Percentiles rank a stretch among this genome's conserved stretches.
Evolutionary conservation across 306 rosid genomes (phyloP).

Genomic region (Prosopis cineraria): DNA sequence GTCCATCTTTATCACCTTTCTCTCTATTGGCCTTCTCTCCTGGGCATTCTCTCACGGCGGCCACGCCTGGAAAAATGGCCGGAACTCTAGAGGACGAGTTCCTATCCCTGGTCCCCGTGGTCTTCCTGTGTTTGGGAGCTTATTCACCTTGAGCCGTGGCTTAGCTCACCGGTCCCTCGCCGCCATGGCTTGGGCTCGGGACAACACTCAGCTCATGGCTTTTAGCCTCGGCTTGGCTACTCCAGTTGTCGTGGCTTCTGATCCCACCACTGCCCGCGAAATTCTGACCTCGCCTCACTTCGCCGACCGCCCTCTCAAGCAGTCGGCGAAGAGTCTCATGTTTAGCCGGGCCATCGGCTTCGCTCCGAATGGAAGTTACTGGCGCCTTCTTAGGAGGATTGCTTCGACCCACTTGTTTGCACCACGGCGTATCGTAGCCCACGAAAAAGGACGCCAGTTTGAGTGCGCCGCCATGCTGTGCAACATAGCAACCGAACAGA

Average conservation of each 20-base stretch:
- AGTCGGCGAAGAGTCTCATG: conserved; percentile 54
- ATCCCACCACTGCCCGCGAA: conserved; percentile 48
- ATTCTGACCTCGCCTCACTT: conserved; percentile 51
- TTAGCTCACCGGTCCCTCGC: conserved; percentile 58
- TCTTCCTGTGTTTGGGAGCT: conserved; percentile 49
- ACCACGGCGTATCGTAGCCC: conserved; percentile 50
- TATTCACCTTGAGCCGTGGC: conserved; percentile 46
- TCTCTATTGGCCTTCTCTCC: conserved; percentile 28
- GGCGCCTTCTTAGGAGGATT: conserved; percentile 54
- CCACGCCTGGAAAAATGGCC: conserved; percentile 55
- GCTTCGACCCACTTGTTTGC: conserved; percentile 60
- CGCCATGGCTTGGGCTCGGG: conserved; percentile 39
- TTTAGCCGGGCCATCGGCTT: conserved; percentile 65
- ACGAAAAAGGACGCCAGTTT: conserved; percentile 43
- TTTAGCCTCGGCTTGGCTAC: conserved; percentile 56
- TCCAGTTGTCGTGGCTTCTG: conserved; percentile 53
- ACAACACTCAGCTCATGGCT: conserved; percentile 49
- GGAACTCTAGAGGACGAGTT: conserved; percentile 34
- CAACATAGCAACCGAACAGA: conserved; percentile 36
- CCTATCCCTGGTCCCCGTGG: conserved; percentile 50
- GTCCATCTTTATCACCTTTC: not conserved
- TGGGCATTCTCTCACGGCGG: conserved; percentile 54
- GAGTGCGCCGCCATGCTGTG: conserved; percentile 47
- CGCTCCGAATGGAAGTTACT: conserved; percentile 59
- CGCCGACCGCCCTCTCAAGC: conserved; percentile 59